A percentile compares a stretch with the other conserved stretches of the same genome.
phyloP scores from a whole-genome alignment of 306 rosid genomes.

The Vigna mungo region DNA sequence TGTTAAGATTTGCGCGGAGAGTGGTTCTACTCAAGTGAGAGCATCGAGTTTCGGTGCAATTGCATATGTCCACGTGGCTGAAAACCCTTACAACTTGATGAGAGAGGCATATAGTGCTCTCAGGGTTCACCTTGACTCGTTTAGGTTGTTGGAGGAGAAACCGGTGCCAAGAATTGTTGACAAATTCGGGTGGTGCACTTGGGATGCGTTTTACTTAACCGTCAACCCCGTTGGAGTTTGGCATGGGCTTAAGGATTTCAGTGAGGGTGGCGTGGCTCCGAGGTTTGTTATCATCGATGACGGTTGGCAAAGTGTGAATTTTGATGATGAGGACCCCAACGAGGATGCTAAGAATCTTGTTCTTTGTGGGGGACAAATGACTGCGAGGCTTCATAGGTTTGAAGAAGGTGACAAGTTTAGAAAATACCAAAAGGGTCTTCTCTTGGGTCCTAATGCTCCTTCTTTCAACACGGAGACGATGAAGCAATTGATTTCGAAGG shows the following conservation, averaged over 20 bases:
- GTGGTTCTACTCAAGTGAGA: conserved; percentile 72
- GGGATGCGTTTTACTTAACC: conserved; percentile 87
- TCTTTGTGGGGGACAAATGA: conserved; percentile 82
- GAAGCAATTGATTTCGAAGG: conserved; percentile 62
- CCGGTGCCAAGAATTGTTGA: conserved; percentile 56
- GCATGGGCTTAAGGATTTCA: conserved; percentile 71
- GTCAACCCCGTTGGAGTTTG: conserved; percentile 73
- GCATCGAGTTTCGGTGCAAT: conserved; percentile 58
- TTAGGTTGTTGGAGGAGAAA: conserved; percentile 86
- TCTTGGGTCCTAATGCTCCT: conserved; percentile 64
- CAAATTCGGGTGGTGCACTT: conserved; percentile 96
- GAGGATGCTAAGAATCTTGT: conserved; percentile 68
- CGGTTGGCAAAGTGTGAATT: conserved; percentile 90
- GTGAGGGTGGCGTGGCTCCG: conserved; percentile 63
- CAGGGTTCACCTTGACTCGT: conserved; percentile 73
- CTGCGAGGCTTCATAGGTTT: conserved; percentile 70
- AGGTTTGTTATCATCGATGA: conserved; percentile 83
- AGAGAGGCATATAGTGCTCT: conserved; percentile 76
- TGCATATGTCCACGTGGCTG: conserved; percentile 70
- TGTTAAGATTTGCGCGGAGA: conserved; percentile 72
- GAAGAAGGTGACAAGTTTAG: conserved; percentile 76
- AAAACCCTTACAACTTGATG: conserved; percentile 80
- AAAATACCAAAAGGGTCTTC: conserved; percentile 62
- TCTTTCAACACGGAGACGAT: conserved; percentile 63
- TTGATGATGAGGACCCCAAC: conserved; percentile 62